phyloP scores from a whole-genome alignment of 306 rosid species.

The Sophora flavescens region DNA sequence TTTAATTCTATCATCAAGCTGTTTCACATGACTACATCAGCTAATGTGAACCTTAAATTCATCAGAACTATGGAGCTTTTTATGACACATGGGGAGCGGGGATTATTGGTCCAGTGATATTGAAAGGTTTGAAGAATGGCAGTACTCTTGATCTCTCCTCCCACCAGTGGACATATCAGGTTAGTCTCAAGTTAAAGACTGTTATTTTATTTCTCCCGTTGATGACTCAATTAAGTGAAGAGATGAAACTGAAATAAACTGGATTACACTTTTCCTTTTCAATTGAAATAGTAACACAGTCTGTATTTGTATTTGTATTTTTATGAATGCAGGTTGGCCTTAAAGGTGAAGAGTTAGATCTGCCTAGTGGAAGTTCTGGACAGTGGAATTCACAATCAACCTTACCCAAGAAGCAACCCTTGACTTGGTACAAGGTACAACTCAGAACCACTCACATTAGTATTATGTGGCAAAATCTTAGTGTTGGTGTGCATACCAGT shows the following conservation, averaged over 20 bases:
- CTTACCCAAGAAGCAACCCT: constrained; percentile 78
- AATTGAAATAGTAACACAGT: not conserved
- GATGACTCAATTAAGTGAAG: constrained; percentile 24
- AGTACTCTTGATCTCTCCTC: constrained; percentile 77
- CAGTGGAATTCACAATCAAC: constrained; percentile 73
- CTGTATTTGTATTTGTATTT: constrained; percentile 4
- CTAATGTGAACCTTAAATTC: constrained; percentile 39
- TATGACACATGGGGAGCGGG: constrained; percentile 81
- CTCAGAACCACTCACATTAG: no score
- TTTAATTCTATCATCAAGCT: constrained; percentile 4
- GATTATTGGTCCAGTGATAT: constrained; percentile 86
- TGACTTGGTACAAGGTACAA: constrained; percentile 95
- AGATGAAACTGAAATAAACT: constrained; percentile 28
- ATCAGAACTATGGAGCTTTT: constrained; percentile 86
- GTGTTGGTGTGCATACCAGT: no score
- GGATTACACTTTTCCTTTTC: constrained; percentile 9
- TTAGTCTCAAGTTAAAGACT: constrained; percentile 44
- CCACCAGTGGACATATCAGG: constrained; percentile 90
- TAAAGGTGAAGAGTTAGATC: constrained; percentile 71
- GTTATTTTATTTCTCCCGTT: constrained; percentile 26
- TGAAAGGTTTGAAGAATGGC: constrained; percentile 67
- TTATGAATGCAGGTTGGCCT: constrained; percentile 79
- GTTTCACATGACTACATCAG: not conserved
- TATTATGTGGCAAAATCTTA: no score
- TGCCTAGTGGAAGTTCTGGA: constrained; percentile 68